Evolutionary conservation across 768 basidiomycete genomes (phyloP).

Genomic region (Suillus luteus): DNA sequence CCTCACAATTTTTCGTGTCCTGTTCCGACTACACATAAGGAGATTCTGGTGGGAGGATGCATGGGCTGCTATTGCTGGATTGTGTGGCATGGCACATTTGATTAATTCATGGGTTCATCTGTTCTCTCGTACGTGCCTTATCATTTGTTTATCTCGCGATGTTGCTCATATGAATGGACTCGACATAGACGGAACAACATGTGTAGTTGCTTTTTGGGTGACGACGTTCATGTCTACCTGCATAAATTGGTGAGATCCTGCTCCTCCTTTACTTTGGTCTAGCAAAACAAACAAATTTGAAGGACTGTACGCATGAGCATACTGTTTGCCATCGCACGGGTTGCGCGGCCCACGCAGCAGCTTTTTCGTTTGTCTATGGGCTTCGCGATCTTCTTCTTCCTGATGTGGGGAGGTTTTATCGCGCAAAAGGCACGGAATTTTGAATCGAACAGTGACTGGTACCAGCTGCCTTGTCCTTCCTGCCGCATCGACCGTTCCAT

Average conservation of each 20-base stretch:
- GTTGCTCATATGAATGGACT: background rate
- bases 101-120: conserved; percentile 16
- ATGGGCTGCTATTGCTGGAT: conserved; percentile 25
- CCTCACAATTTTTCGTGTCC: conserved; percentile 29
- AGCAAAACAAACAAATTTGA: background rate
- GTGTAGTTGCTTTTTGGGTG: background rate
- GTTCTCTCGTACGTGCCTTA: conserved; percentile 18
- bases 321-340: conserved; percentile 25
- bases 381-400: conserved; percentile 13
- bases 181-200: background rate
- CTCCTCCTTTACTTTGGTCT: background rate
- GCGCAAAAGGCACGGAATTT: conserved; percentile 1
- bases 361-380: conserved; percentile 7
- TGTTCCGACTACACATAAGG: conserved; percentile 25
- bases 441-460: conserved; percentile 14
- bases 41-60: conserved; percentile 36
- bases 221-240: background rate
- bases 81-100: conserved; percentile 17
- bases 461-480: background rate
- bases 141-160: background rate
- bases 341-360: conserved; percentile 22
- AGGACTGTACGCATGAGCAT: conserved; percentile 33
- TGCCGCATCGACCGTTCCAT: conserved; percentile 8
- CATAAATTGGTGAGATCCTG: conserved; percentile 6
- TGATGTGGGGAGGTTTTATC: background rate